Conservation (phyloP, 1,139 yeast species). For the Saccharomyces hybrid region DNA sequence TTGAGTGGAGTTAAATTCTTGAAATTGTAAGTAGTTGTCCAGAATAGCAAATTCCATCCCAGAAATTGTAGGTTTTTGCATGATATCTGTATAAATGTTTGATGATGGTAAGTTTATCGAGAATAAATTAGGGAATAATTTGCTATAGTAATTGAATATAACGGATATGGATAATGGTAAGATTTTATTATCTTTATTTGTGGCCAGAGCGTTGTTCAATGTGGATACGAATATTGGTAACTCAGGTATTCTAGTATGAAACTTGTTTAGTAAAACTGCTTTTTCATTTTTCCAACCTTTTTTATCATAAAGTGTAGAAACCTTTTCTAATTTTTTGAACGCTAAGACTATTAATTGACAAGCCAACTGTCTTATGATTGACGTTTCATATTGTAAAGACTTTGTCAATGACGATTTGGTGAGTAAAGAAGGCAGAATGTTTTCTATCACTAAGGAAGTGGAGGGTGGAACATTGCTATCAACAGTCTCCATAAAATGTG, state of each 20-base stretch:
- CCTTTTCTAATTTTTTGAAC: constrained; percentile 44
- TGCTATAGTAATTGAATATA: constrained; percentile 31
- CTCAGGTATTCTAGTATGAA: constrained; percentile 44
- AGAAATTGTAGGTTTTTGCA: constrained; percentile 32
- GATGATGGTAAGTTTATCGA: constrained; percentile 27
- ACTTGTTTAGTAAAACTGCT: constrained; percentile 34
- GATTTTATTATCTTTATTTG: constrained; percentile 34
- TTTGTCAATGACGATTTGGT: constrained; percentile 51
- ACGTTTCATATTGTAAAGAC: constrained; percentile 48
- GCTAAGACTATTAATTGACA: constrained; percentile 52
- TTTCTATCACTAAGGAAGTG: constrained; percentile 39
- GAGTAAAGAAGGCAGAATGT: constrained; percentile 61
- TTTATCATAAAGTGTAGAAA: constrained; percentile 36
- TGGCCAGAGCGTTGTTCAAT: constrained; percentile 34
- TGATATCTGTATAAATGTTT: constrained; percentile 32
- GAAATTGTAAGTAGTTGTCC: constrained; percentile 39
- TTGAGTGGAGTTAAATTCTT: constrained; percentile 34
- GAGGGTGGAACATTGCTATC: constrained; percentile 29
- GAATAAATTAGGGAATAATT: constrained; percentile 30
- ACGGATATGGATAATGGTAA: constrained; percentile 34
- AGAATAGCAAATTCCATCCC: constrained; percentile 50
- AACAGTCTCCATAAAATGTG: constrained; percentile 30
- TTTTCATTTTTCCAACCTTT: constrained; percentile 38
- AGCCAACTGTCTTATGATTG: constrained; percentile 58
- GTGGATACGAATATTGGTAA: constrained; percentile 35